These are phyloP conservation scores for Oryza longistaminata DNA, from an alignment of 176 grass and related monocot genomes.

Conservation along the genomic window DNA sequence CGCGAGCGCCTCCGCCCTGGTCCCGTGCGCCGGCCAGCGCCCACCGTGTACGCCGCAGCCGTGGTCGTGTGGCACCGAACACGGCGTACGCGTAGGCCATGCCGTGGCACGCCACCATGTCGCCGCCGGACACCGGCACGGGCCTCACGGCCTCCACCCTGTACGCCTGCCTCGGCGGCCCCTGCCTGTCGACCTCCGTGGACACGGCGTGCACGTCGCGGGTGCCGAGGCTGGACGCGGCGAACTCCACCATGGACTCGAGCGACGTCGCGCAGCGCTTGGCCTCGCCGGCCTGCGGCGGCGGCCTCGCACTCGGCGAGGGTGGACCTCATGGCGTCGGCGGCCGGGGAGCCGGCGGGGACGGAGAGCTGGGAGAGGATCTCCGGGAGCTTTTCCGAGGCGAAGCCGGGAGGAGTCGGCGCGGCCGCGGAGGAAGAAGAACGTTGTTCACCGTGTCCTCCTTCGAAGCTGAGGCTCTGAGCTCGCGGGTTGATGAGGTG, in stretches of 20 bases:
- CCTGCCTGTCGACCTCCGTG: slow-evolving; percentile 21
- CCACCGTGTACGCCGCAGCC: slow-evolving; percentile 32
- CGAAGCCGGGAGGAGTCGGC: slow-evolving; percentile 39
- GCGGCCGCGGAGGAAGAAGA: slow-evolving; percentile 40
- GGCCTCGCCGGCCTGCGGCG: not conserved
- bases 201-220: slow-evolving; percentile 10
- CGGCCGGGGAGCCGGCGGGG: not conserved
- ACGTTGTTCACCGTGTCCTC: slow-evolving; percentile 11
- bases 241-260: slow-evolving; percentile 57
- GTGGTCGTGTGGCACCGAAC: slow-evolving; percentile 46
- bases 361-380: slow-evolving; percentile 45
- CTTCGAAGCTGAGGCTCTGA: not conserved
- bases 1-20: slow-evolving; percentile 33
- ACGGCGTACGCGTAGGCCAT: slow-evolving; percentile 47
- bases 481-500: not conserved
- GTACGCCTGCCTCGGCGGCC: slow-evolving; percentile 34
- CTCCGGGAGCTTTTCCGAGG: slow-evolving; percentile 32
- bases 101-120: slow-evolving; percentile 47
- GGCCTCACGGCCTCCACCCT: slow-evolving; percentile 25
- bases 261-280: slow-evolving; percentile 45
- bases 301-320: slow-evolving; percentile 43
- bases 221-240: slow-evolving; percentile 33
- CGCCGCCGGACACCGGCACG: not conserved
- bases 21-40: slow-evolving; percentile 24
- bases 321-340: slow-evolving; percentile 34